Percentiles rank a stretch among this genome's conserved stretches.
Conservation (phyloP, 2,329 filamentous ascomycete genomes). For the Colletotrichum camelliae region DNA sequence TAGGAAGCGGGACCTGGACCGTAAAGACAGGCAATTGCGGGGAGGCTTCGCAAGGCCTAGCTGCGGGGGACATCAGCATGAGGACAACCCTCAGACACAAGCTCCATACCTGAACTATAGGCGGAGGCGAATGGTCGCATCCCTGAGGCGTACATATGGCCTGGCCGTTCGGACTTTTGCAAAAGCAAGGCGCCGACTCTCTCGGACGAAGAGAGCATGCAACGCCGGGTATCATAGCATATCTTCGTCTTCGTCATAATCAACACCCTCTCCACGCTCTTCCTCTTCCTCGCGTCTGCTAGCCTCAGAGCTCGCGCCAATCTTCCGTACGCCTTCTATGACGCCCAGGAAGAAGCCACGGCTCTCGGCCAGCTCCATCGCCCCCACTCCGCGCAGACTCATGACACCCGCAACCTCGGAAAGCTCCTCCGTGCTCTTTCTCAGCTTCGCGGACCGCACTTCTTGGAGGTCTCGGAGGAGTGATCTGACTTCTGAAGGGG, state of each 20-base stretch:
- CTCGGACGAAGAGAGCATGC: neutral
- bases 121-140: neutral
- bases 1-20: rapidly evolving
- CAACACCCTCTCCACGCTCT: slow-evolving; percentile 66
- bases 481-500: slow-evolving; percentile 75
- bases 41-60: neutral
- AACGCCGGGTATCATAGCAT: slow-evolving; percentile 38
- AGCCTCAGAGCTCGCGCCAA: slow-evolving; percentile 82
- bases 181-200: neutral
- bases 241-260: slow-evolving; percentile 64
- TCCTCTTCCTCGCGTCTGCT: slow-evolving; percentile 78
- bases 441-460: slow-evolving; percentile 87
- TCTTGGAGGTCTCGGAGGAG: slow-evolving; percentile 84
- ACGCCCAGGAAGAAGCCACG: slow-evolving; percentile 84
- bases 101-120: neutral
- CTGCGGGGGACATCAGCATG: neutral
- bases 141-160: neutral
- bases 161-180: neutral
- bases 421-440: slow-evolving; percentile 73
- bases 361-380: slow-evolving; percentile 90
- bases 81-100: neutral
- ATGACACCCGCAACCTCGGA: slow-evolving; percentile 77
- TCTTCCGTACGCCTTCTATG: slow-evolving; percentile 84
- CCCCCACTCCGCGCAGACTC: slow-evolving; percentile 76
- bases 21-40: neutral